These are phyloP conservation scores for Xanthoconium separans DNA, from an alignment of 1,284 basidiomycete genomes.

Conservation along the genomic window DNA sequence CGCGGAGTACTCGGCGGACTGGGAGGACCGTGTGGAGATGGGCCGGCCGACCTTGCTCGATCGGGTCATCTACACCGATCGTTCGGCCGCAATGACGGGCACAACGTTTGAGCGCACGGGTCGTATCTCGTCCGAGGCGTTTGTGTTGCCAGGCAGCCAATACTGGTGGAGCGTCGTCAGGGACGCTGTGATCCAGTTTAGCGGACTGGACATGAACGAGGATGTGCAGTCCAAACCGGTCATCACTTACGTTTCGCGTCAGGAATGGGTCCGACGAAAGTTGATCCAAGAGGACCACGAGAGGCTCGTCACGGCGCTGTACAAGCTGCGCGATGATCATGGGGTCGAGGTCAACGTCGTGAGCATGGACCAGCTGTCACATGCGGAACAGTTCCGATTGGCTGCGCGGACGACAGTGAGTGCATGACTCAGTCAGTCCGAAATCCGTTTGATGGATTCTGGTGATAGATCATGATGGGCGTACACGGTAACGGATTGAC, in stretches of 20 bases:
- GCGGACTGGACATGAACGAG: constrained; percentile 51
- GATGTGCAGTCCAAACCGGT: constrained; percentile 46
- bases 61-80: constrained; percentile 79
- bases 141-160: constrained; percentile 64
- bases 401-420: constrained; percentile 80
- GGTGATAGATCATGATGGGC: constrained; percentile 75
- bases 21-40: constrained; percentile 72
- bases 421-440: constrained; percentile 6
- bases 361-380: constrained; percentile 75
- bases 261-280: constrained; percentile 82
- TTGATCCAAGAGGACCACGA: constrained; percentile 66
- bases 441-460: background rate
- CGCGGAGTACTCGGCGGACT: constrained; percentile 77
- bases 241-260: constrained; percentile 85
- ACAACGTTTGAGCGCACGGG: constrained; percentile 67
- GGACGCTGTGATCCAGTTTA: constrained; percentile 69
- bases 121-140: constrained; percentile 73
- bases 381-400: constrained; percentile 75
- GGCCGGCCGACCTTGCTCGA: constrained; percentile 75
- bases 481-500: constrained; percentile 88
- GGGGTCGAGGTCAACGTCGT: constrained; percentile 87
- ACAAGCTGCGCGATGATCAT: constrained; percentile 64
- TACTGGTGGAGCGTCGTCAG: constrained; percentile 83
- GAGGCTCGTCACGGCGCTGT: constrained; percentile 58
- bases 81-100: constrained; percentile 76